Evolutionary conservation across 345 rosid species (phyloP).

Genomic region (Limnanthes douglasii): DNA sequence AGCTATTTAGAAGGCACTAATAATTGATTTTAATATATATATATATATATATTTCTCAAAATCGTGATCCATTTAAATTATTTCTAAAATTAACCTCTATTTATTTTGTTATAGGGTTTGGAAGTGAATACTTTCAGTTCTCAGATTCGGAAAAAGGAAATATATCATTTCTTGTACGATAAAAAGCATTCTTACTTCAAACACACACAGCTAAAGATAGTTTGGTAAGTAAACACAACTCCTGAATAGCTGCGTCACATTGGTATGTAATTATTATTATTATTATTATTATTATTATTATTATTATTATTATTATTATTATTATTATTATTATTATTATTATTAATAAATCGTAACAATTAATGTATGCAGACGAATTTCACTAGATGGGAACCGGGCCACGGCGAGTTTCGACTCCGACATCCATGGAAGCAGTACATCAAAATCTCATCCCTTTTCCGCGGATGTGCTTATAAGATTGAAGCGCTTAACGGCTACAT

Average conservation of each 20-base stretch:
- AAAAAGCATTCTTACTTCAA: conserved; percentile 43
- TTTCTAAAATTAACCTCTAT: too few species aligned
- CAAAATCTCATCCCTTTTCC: conserved; percentile 39
- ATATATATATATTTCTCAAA: conserved; percentile 5
- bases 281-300: too few species aligned
- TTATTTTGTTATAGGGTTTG: conserved; percentile 61
- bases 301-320: neutral
- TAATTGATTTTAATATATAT: neutral
- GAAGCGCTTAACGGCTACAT: conserved; percentile 45
- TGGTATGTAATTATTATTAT: too few species aligned
- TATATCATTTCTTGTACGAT: conserved; percentile 23
- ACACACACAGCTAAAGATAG: conserved; percentile 44
- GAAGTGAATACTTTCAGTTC: conserved; percentile 30
- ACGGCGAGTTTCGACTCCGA: conserved; percentile 45
- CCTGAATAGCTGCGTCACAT: too few species aligned
- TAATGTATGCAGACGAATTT: conserved; percentile 58
- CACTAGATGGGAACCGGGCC: conserved; percentile 83
- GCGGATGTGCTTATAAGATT: conserved; percentile 63
- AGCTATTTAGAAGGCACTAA: conserved; percentile 42
- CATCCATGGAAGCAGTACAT: conserved; percentile 77
- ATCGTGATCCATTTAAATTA: too few species aligned
- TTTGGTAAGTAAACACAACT: conserved; percentile 32
- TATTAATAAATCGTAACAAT: neutral
- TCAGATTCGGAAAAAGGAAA: conserved; percentile 16
- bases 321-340: neutral